A percentile compares a stretch with the other conserved stretches of the same genome.
phyloP scores from a whole-genome alignment of 139 green algal genomes.

The Asterochloris sp. region DNA sequence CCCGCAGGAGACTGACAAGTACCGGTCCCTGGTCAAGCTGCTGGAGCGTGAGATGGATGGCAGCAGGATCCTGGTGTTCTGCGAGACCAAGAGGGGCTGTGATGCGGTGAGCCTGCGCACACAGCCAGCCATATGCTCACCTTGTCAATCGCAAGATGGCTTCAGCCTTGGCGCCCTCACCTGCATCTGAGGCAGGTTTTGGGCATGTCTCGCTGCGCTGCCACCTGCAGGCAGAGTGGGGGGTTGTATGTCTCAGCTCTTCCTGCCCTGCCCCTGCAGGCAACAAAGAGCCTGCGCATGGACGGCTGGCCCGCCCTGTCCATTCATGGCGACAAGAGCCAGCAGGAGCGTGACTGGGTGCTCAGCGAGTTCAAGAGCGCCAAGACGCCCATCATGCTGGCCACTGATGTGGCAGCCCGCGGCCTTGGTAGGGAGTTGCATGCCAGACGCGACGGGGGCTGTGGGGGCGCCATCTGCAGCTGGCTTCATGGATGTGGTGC shows the following conservation, averaged over 20 bases:
- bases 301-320: slow-evolving; percentile 83
- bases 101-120: slow-evolving; percentile 51
- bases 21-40: slow-evolving; percentile 47
- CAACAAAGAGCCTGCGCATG: slow-evolving; percentile 79
- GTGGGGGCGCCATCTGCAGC: too few species aligned
- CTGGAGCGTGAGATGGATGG: slow-evolving; percentile 81
- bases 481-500: too few species aligned
- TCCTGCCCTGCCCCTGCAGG: slow-evolving; percentile 15
- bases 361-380: slow-evolving; percentile 86
- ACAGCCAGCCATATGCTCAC: not conserved
- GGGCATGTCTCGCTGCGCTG: too few species aligned
- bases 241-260: too few species aligned
- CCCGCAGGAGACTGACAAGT: slow-evolving; percentile 65
- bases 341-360: slow-evolving; percentile 93
- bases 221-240: too few species aligned
- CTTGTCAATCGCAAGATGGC: not conserved
- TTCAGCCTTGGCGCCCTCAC: not conserved
- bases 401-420: slow-evolving; percentile 91
- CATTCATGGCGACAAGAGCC: slow-evolving; percentile 93
- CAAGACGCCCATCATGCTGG: slow-evolving; percentile 86
- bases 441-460: not conserved
- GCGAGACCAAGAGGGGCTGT: slow-evolving; percentile 90
- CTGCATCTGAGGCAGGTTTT: not conserved
- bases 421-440: slow-evolving; percentile 68
- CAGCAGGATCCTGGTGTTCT: slow-evolving; percentile 73